Evolutionary conservation across 805 yeast species (phyloP), one percentile per base, ranked within the genome.

Genomic region (Yamadazyma kitorensis): DNA sequence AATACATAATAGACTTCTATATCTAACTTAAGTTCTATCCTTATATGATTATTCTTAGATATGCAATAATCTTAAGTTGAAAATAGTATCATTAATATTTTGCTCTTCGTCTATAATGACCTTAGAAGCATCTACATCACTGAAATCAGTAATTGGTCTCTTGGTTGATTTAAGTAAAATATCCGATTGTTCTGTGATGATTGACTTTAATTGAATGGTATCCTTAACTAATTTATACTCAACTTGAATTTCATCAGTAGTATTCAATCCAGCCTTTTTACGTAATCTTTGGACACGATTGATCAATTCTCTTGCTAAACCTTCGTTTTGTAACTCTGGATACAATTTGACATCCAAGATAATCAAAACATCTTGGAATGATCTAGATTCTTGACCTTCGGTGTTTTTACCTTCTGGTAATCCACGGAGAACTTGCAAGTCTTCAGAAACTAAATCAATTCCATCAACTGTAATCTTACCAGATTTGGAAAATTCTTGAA

Each of bases 251-350:
- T 93, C 98, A 58, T 93, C 98, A 28, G 97, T 91, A 43, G 95
- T 89, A 56, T 85, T 85, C 55, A 93, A 74, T 21, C 96, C 95
- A 45, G 86, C 88, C 76, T 89, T 88, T 82, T 93, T 93, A 68
- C 99, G 84, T 57, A 89, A 78, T 63, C 96, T 83, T 74, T 93
- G 99, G 48, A 93, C 87, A 67, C 98, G 88, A 77, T 93, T 93
- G 55, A 93, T 78, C 56, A 93, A 74, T 64, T 93, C 98, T 72
- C 99, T 86, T 5, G 96, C 96, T 51, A 86, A 72, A 61, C 98
- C 98, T 70, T 93, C 98, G 31, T 86, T 80, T 67, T 82, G 82
- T 61, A 91, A 74, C 49, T 89, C 96, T 26, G 87, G 86, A 57
- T 93, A 83, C 36, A 88, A 66, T 48, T 83, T 86, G 47, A 86